Base-by-base conservation (phyloP, 179 eudicot species). In the Silene vulgaris region DNA sequence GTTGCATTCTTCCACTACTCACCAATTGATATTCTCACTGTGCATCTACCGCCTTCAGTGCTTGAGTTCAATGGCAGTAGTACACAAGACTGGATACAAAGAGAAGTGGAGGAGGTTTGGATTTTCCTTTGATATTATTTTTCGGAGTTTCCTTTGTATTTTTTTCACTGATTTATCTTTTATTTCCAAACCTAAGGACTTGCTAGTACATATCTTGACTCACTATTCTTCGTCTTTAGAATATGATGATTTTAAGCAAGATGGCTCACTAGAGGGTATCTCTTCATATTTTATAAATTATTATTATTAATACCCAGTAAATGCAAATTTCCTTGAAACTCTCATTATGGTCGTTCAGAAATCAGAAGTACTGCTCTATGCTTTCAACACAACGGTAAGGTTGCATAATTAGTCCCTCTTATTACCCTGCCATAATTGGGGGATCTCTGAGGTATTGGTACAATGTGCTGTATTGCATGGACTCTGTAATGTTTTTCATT, bases 1-100 rank as follows among this genome's bases (percentile, higher is more conserved):
- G 92, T 96, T 73, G 98, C 91, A 17, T 96, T 89, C 82, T 91
- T 96, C 69, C 96, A 89, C 72, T 96, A 91, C 81, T 91, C 98
- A 35, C 93, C 93, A 75, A 88, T 96, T 75, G 93, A 96, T 71
- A 90, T 91, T 68, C 90, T 91, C 57, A 87, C 94, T 80, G 99
- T 96, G 59, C 81, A 73, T 82, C 81, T 96, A 77, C 97, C 99
- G 32, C 88, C 94, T 62, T 85, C 90, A 37, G 72, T 82, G 76
- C 99, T 96, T 56, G 91, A 91, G 72, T 91, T 90, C 80, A 82
- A 80, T 82, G 86, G 90, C 82, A 79, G 65, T 57, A 72, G 80
- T 70, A 86, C 87, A 75, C 89, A 83, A 73, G 85, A 80, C 13
- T 96, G 98, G 99, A 76, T 91, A 70, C 87, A 79, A 67, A 89